These are phyloP conservation scores for Gossypium rotundifolium DNA, from an alignment of 345 rosid genomes.

Conservation along the genomic window DNA sequence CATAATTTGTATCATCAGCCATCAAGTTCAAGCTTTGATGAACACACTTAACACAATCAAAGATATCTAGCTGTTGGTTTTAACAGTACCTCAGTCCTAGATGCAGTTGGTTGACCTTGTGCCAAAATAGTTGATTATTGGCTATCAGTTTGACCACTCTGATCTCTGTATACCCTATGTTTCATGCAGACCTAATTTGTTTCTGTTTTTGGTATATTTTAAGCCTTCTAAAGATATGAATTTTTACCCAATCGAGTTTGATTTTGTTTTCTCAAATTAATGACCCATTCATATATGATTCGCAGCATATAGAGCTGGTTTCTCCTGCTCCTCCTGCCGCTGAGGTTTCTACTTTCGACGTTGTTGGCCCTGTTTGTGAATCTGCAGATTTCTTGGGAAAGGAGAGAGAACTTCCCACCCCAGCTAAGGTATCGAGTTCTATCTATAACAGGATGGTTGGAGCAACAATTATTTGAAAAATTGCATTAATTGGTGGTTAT, in stretches of 20 bases:
- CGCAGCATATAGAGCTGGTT: slow-evolving; percentile 92
- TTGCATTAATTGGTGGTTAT: slow-evolving; percentile 21
- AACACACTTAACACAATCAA: not conserved
- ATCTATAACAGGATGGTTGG: slow-evolving; percentile 1
- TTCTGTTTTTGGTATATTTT: not conserved
- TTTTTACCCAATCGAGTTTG: not conserved
- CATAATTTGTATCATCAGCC: not conserved
- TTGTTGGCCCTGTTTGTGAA: slow-evolving; percentile 98
- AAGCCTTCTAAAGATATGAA: not conserved
- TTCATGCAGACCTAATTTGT: not conserved
- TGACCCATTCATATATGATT: slow-evolving; percentile 7
- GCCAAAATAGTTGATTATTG: not conserved
- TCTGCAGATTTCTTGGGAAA: slow-evolving; percentile 99
- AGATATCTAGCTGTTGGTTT: not conserved
- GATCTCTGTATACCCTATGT: not conserved
- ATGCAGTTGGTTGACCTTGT: not conserved
- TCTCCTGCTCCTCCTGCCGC: slow-evolving; percentile 61
- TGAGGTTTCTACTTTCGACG: slow-evolving; percentile 67
- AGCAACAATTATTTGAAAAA: not conserved
- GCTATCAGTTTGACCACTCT: not conserved
- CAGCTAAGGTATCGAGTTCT: slow-evolving; percentile 43
- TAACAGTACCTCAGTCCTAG: not conserved
- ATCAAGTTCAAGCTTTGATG: not conserved
- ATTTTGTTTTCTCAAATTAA: not conserved
- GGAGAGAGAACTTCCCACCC: slow-evolving; percentile 88